Conservation (phyloP, 1,284 basidiomycete genomes). For the Tylopilus sp. region DNA sequence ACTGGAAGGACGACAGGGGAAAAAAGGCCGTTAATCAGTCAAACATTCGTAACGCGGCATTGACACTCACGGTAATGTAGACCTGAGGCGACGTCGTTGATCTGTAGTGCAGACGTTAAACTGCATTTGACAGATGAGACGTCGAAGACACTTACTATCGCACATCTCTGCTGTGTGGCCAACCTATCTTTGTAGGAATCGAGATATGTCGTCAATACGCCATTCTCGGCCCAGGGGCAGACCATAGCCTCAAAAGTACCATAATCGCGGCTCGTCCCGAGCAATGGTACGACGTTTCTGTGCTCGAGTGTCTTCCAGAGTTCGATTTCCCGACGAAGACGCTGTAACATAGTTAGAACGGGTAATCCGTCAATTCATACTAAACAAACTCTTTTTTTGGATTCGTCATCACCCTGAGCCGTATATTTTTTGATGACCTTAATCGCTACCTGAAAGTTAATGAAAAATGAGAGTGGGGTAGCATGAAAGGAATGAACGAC, state of each 20-base stretch:
- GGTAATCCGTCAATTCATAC: too few relatives aligned
- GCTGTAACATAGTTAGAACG: conserved; percentile 19
- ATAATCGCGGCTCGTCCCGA: conserved; percentile 35
- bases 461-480: not conserved
- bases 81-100: conserved; percentile 40
- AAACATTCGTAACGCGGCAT: too few relatives aligned
- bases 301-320: conserved; percentile 37
- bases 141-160: conserved; percentile 25
- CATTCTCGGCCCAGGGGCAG: conserved; percentile 40
- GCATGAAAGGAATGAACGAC: conserved; percentile 7
- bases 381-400: conserved; percentile 26
- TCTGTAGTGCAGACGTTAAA: conserved; percentile 13
- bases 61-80: too few relatives aligned
- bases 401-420: conserved; percentile 23
- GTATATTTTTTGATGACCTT: conserved; percentile 36
- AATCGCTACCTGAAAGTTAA: conserved; percentile 30
- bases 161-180: conserved; percentile 20
- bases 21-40: not conserved
- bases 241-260: conserved; percentile 37
- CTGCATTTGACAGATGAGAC: not conserved
- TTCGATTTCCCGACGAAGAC: conserved; percentile 38
- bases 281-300: conserved; percentile 35
- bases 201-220: conserved; percentile 30
- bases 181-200: conserved; percentile 13
- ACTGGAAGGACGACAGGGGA: conserved; percentile 19